Evolutionary conservation across 2,329 filamentous ascomycete species (phyloP).

Genomic region (Boeremia lycopersici): DNA sequence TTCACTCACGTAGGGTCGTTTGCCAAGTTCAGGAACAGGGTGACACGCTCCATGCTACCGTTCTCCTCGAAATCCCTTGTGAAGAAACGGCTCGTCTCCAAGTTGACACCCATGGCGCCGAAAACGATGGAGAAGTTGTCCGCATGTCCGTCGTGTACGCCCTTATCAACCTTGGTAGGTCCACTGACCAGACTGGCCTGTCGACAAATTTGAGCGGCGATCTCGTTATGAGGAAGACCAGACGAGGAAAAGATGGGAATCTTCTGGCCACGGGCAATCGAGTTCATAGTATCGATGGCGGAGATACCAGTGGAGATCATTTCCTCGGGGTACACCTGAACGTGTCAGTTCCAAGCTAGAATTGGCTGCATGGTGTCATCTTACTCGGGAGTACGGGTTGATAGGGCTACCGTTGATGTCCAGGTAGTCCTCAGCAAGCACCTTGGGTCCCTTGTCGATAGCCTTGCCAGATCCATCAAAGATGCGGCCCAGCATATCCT

Average conservation of each 20-base stretch:
- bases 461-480: slow-evolving; percentile 97
- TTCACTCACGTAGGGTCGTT: slow-evolving; percentile 90
- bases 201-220: slow-evolving; percentile 97
- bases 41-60: slow-evolving; percentile 95
- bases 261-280: slow-evolving; percentile 96
- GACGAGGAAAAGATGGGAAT: slow-evolving; percentile 99
- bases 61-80: slow-evolving; percentile 99
- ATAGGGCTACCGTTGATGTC: slow-evolving; percentile 99
- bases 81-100: slow-evolving; percentile 99
- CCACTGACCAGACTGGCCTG: slow-evolving; percentile 91
- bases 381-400: slow-evolving; percentile 94
- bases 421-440: slow-evolving; percentile 95
- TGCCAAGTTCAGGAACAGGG: slow-evolving; percentile 97
- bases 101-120: slow-evolving; percentile 99
- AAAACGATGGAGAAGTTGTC: slow-evolving; percentile 99
- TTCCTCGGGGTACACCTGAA: slow-evolving; percentile 94
- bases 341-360: slow-evolving; percentile 31
- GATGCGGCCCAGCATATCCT: slow-evolving; percentile 99
- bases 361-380: slow-evolving; percentile 32
- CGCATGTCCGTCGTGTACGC: slow-evolving; percentile 92
- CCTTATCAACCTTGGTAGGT: slow-evolving; percentile 95
- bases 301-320: slow-evolving; percentile 99
- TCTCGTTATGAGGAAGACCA: slow-evolving; percentile 99
- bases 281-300: slow-evolving; percentile 94
- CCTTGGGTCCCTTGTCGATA: slow-evolving; percentile 98